These are phyloP conservation scores for Leccinum aurantiacum DNA, from an alignment of 768 basidiomycete species.

Conservation along the genomic window DNA sequence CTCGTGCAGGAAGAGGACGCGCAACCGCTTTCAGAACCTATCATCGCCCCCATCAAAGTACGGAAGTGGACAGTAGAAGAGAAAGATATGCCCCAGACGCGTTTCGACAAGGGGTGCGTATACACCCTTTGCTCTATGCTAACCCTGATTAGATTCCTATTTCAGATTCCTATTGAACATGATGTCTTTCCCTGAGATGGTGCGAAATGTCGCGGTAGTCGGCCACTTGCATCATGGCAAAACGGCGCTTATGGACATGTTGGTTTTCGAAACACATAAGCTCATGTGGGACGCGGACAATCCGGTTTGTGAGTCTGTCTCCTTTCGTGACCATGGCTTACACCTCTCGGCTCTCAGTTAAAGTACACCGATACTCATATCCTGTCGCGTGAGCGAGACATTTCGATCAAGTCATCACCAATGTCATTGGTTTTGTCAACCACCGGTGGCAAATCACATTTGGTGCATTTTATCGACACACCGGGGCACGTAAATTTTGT, in stretches of 20 bases:
- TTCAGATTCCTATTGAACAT: constrained; percentile 87
- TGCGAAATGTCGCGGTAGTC: constrained; percentile 94
- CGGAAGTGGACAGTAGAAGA: constrained; percentile 94
- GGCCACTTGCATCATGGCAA: constrained; percentile 99
- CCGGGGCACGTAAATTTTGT: constrained; percentile 98
- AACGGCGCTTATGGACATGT: constrained; percentile 95
- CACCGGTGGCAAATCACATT: constrained; percentile 87
- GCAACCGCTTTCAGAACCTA: constrained; percentile 92
- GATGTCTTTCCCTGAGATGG: constrained; percentile 89
- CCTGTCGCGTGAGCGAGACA: constrained; percentile 81
- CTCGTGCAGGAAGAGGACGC: constrained; percentile 98
- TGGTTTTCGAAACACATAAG: constrained; percentile 95
- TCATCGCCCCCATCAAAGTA: constrained; percentile 92
- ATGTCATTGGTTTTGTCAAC: constrained; percentile 90
- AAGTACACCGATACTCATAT: constrained; percentile 97
- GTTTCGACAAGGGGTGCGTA: constrained; percentile 93
- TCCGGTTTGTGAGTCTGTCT: constrained; percentile 53
- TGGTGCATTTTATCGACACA: constrained; percentile 93
- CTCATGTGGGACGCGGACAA: constrained; percentile 90
- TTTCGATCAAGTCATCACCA: constrained; percentile 95
- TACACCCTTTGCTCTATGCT: background rate
- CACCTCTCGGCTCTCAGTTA: constrained; percentile 46
- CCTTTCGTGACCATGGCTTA: constrained; percentile 20
- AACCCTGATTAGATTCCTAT: constrained; percentile 11
- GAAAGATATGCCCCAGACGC: constrained; percentile 92